Evolutionary conservation across 768 basidiomycete genomes (phyloP), one percentile per base, ranked within the genome.

Genomic region (Saitozyma podzolica): DNA sequence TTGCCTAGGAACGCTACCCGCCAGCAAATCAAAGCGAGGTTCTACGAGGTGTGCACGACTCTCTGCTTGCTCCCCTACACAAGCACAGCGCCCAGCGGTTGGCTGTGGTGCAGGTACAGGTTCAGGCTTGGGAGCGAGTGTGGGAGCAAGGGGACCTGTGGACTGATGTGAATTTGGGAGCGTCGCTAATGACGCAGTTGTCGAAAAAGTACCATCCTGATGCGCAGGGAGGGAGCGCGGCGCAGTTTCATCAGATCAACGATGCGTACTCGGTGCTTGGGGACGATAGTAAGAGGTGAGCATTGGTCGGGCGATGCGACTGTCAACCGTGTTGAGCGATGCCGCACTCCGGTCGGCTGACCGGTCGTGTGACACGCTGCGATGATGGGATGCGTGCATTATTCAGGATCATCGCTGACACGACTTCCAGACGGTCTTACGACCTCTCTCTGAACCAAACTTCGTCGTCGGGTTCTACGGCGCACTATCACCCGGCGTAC

Each of bases 181-280:
- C 5, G 29, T 5, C 45, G 11, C 45, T 47, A 47, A 47, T 29
- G 1, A 16, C 41, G 8, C 43, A 79, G 78, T 53, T 79, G 42
- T 76, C 74, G 10, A 77, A 77, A 60, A 73, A 74, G 61, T 66
- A 70, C 56, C 78, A 79, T 64, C 78, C 78, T 6, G 78, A 79
- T 69, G 59, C 71, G 5, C 63, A 70, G 50, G 73, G 75, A 1
- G 78, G 78, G 1, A 64, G 70, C 61, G 58, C 68, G 39, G 63
- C 60, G 8, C 67, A 66, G 43, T 79, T 79, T 50, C 72, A 76
- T 51, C 65, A 74, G 65, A 73, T 79, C 55, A 73, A 71, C 42
- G 75, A 79, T 59, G 78, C 78, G 14, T 77, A 79, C 59, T 64
- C 67, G 20, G 61, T 70, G 6, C 59, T 79, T 14, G 75, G 76